Percentiles rank a stretch among this genome's conserved stretches.
phyloP scores from a whole-genome alignment of 1,139 yeast genomes.

The Protomyces inundatus region DNA sequence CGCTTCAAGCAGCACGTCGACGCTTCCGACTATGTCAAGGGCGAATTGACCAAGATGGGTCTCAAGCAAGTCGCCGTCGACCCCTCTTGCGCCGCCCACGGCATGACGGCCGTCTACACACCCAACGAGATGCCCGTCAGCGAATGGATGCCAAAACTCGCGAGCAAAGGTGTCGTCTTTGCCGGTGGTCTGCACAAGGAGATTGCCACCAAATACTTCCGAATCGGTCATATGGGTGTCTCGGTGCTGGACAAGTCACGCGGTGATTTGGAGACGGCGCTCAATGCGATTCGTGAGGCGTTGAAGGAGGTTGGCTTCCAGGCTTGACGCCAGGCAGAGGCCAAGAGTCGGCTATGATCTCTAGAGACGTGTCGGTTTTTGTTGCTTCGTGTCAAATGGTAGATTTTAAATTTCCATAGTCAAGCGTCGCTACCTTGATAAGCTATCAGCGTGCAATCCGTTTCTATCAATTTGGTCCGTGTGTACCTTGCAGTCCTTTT shows the following conservation, averaged over 20 bases:
- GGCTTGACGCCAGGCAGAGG: conserved; percentile 26
- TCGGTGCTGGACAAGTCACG: conserved; percentile 46
- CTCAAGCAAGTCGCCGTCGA: conserved; percentile 61
- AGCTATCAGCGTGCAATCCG: too few species aligned
- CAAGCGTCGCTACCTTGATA: too few species aligned
- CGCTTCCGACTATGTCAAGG: conserved; percentile 64
- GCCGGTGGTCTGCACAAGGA: conserved; percentile 91
- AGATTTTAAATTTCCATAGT: too few species aligned
- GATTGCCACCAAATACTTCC: conserved; percentile 73
- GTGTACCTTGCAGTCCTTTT: too few species aligned
- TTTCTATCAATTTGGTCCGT: too few species aligned
- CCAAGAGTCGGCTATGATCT: neutral
- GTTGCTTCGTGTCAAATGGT: neutral
- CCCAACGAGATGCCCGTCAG: conserved; percentile 70
- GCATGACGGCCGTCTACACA: conserved; percentile 79
- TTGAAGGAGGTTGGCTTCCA: conserved; percentile 39
- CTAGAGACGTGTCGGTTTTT: neutral
- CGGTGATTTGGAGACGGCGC: conserved; percentile 43
- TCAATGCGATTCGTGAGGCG: conserved; percentile 43
- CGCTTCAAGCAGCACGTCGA: conserved; percentile 61
- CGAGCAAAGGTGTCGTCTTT: conserved; percentile 66
- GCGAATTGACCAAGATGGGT: conserved; percentile 51
- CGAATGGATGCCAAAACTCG: conserved; percentile 54
- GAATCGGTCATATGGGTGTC: conserved; percentile 95
- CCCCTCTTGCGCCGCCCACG: conserved; percentile 69